A percentile compares a stretch with the other conserved stretches of the same genome.
Evolutionary conservation across 1,284 basidiomycete species (phyloP).

Genomic region (Anthracocystis walkeri): DNA sequence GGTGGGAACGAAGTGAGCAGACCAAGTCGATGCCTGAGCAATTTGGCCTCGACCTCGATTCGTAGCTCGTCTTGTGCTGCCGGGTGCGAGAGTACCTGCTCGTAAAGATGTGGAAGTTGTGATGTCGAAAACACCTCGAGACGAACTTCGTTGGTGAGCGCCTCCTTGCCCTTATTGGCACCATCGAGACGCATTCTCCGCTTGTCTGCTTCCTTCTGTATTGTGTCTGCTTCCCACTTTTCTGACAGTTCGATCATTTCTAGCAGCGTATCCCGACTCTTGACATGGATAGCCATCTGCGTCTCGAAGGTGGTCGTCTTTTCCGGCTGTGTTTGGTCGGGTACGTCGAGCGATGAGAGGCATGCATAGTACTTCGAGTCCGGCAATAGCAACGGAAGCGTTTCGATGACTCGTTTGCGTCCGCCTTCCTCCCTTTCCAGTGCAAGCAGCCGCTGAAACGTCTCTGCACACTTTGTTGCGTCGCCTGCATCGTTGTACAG

Average conservation of each 20-base stretch:
- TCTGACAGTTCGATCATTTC: slow-evolving; percentile 59
- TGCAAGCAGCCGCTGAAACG: slow-evolving; percentile 81
- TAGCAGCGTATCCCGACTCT: slow-evolving; percentile 53
- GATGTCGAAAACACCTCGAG: slow-evolving; percentile 49
- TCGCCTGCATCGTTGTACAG: slow-evolving; percentile 72
- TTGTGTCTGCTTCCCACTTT: slow-evolving; percentile 52
- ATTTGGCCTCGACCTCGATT: slow-evolving; percentile 55
- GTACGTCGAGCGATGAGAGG: slow-evolving; percentile 78
- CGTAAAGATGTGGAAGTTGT: slow-evolving; percentile 58
- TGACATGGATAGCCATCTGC: slow-evolving; percentile 78
- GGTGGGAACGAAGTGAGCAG: slow-evolving; percentile 54
- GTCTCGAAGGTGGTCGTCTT: slow-evolving; percentile 70
- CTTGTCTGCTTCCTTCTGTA: slow-evolving; percentile 59
- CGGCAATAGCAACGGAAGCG: slow-evolving; percentile 80
- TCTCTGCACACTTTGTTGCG: slow-evolving; percentile 81
- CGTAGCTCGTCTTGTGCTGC: slow-evolving; percentile 59
- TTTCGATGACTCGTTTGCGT: slow-evolving; percentile 49
- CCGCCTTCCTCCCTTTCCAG: slow-evolving; percentile 75
- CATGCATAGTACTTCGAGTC: slow-evolving; percentile 78
- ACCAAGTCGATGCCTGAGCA: slow-evolving; percentile 51
- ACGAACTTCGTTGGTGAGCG: slow-evolving; percentile 50
- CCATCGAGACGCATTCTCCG: slow-evolving; percentile 60
- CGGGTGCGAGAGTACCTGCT: slow-evolving; percentile 59
- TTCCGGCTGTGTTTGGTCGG: slow-evolving; percentile 80
- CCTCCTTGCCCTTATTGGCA: slow-evolving; percentile 56